Conservation (phyloP, 768 basidiomycete genomes). For the Auricularia sp. region DNA sequence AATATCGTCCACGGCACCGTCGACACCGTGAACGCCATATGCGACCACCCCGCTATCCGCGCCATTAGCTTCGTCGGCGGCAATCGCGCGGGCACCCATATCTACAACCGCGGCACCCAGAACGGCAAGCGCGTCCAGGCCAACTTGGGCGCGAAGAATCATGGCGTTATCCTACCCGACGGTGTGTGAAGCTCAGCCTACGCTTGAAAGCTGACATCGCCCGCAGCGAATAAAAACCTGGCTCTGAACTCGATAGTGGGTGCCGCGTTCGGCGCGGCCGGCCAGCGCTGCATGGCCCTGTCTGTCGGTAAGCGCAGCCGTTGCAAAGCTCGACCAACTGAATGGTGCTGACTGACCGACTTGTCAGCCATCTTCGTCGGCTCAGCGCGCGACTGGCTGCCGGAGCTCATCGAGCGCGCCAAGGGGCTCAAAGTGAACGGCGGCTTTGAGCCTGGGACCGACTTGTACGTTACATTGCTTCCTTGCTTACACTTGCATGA, state of each 20-base stretch:
- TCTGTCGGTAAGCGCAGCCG: conserved; percentile 58
- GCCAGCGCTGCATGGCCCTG: conserved; percentile 95
- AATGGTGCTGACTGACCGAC: not conserved
- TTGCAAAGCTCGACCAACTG: not conserved
- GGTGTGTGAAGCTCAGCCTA: conserved; percentile 37
- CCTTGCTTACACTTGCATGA: not conserved
- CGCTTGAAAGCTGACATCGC: not conserved
- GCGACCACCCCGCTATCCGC: conserved; percentile 82
- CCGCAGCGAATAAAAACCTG: conserved; percentile 74
- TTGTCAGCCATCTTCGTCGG: conserved; percentile 63
- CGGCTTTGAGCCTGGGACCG: conserved; percentile 80
- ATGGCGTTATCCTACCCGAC: conserved; percentile 88
- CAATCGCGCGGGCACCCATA: conserved; percentile 86
- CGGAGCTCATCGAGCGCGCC: conserved; percentile 76
- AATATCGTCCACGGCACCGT: conserved; percentile 88
- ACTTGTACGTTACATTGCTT: conserved; percentile 49
- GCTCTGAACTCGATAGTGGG: conserved; percentile 87
- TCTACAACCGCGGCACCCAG: conserved; percentile 78
- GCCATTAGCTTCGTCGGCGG: conserved; percentile 97
- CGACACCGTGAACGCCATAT: conserved; percentile 87
- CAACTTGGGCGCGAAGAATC: conserved; percentile 95
- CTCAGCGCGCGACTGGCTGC: conserved; percentile 64
- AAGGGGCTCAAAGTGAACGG: conserved; percentile 72
- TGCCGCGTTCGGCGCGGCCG: conserved; percentile 89
- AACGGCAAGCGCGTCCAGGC: conserved; percentile 87